Evolutionary conservation across 306 rosid species (phyloP), one percentile per base, ranked within the genome.

Genomic region (Vigna hirtella): DNA sequence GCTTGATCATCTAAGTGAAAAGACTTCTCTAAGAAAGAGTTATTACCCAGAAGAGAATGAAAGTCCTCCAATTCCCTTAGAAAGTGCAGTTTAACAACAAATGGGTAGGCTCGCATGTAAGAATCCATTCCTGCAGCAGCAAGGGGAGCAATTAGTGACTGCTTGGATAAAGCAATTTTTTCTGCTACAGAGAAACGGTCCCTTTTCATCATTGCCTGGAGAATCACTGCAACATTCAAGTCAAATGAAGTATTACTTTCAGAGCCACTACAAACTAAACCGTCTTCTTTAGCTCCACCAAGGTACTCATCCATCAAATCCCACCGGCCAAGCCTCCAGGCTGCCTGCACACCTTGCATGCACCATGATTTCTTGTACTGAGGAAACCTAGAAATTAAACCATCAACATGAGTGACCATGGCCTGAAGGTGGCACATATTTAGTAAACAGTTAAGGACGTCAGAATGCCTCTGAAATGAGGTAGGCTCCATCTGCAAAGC

Each of bases 51-150:
- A 92, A 92, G 90, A 80, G 85, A 62, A 70, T 92, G 91, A 78
- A 95, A 92, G 87, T 92, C 97, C 86, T 95, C 98, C 73, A 95
- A 82, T 81, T 95, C 98, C 77, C 92, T 72, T 26, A 95, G 86
- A 51, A 95, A 88, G 89, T 95, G 98, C 87, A 95, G 97, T 83
- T 95, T 95, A 83, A 88, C 97, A 81, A 93, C 88, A 85, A 88
- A 88, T 59, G 98, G 98, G 81, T 95, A 95, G 63, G 98, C 98
- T 15, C 96, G 89, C 78, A 86, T 87, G 82, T 91, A 95, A 53
- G 98, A 95, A 88, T 95, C 98, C 98, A 95, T 95, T 68, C 98
- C 98, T 42, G 98, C 98, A 79, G 98, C 98, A 64, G 98, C 93
- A 42, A 95, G 82, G 84, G 93, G 94, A 81, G 98, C 97, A 88